A percentile compares a stretch with the other conserved stretches of the same genome.
Conservation (phyloP, 208 protist species). For the Leptomonas seymouri region DNA sequence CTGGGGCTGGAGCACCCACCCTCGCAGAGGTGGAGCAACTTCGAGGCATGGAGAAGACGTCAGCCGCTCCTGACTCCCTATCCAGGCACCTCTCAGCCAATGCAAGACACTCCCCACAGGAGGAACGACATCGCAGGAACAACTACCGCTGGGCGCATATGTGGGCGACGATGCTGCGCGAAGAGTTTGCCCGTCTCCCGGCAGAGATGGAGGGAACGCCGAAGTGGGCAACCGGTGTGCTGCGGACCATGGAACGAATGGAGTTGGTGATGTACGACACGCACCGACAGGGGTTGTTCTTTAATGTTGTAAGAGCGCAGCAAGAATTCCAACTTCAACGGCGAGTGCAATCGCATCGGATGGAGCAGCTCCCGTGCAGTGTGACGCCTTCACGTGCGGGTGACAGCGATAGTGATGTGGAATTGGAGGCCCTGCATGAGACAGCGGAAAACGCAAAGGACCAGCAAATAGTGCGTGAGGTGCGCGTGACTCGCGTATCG, state of each 20-base stretch:
- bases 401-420: background rate
- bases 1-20: too few relatives aligned
- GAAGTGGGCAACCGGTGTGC: conserved; percentile 22
- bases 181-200: conserved; percentile 34
- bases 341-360: background rate
- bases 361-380: background rate
- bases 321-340: conserved; percentile 13
- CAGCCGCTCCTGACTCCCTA: conserved; percentile 1
- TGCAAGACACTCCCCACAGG: conserved; percentile 20
- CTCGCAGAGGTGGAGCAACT: too few relatives aligned
- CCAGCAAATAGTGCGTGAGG: background rate
- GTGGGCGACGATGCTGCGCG: conserved; percentile 47
- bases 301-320: conserved; percentile 43
- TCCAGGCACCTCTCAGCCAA: conserved; percentile 1
- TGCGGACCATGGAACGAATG: conserved; percentile 45
- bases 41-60: background rate
- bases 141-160: conserved; percentile 29
- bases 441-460: background rate
- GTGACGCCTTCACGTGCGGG: background rate
- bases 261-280: conserved; percentile 57
- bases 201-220: conserved; percentile 53
- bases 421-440: background rate
- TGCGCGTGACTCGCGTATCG: conserved; percentile 33
- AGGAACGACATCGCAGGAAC: conserved; percentile 23
- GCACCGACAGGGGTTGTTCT: conserved; percentile 40